Evolutionary conservation across 2,329 filamentous ascomycete species (phyloP), one percentile per base, ranked within the genome.

Genomic region (Ceratocystis lukuohia): DNA sequence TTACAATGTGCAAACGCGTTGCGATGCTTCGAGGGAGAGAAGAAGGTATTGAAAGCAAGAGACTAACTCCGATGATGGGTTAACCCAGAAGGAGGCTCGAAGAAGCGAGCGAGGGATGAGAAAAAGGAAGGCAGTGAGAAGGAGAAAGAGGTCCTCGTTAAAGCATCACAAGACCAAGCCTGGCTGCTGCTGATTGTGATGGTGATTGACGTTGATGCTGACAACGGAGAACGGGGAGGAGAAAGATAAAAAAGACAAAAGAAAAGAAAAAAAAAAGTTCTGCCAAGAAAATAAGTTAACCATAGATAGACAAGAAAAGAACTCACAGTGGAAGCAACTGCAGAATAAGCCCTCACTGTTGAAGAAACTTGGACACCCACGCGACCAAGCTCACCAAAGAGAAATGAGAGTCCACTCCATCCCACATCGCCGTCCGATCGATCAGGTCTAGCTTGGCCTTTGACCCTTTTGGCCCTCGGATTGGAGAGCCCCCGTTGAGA

Each of bases 1-100:
- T 41, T 41, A 12, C 3, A 41, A 15, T 15, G 10, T 41, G 12
- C 37, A 37, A n/a, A 33, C 15, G 56, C 56, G 15, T 59, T 41
- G 28, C 56, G 61, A 33, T 28, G 25, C 37, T 28, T 50, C n/a
- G 17, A 46, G 57, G 28, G 33, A 65, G 66, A 12, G 62, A 56
- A 68, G 28, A 65, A 22, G 45, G 44, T 56, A 25, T 50, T n/a
- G 45, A 68, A 7, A 12, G 46, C 46, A 44, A 33, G 41, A 62
- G 3, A 48, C 41, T 53, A 22, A 41, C 12, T 41, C 10, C 12
- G 10, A 12, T 5, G 37, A 41, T 41, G 37, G 37, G 10, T 4
- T 1, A 41, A 3, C 37, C 37, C 37, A 53, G 30, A 30, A 15
- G 20, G 5, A n/a, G 28, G 30, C 15, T 48, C 46, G 20, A 22